Percentiles rank a stretch among this genome's conserved stretches.
phyloP scores from a whole-genome alignment of 352 stramenopile species.

The Globisporangium okanoganense region DNA sequence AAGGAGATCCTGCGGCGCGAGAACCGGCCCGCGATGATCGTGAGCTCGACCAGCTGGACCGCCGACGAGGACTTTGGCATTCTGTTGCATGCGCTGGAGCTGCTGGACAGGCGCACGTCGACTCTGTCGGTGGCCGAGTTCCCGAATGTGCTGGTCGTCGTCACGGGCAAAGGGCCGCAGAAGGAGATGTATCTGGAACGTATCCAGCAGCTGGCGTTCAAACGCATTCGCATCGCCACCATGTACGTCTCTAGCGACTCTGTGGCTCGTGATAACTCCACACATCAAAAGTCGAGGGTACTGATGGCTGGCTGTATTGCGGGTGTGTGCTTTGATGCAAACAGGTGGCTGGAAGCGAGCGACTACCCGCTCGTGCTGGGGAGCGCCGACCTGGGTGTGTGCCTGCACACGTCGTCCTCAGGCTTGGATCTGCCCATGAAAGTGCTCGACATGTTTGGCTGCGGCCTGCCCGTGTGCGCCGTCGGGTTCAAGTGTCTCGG shows the following conservation, averaged over 20 bases:
- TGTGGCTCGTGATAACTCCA: not conserved
- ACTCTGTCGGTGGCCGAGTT: conserved; percentile 38
- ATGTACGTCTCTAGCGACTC: conserved; percentile 36
- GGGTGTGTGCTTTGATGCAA: not conserved
- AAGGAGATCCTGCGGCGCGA: conserved; percentile 35
- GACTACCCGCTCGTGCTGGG: conserved; percentile 96
- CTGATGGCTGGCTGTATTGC: not conserved
- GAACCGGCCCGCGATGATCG: conserved; percentile 68
- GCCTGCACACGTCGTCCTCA: conserved; percentile 98
- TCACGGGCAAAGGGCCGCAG: conserved; percentile 98
- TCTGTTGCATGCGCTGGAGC: conserved; percentile 90
- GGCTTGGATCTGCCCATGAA: conserved; percentile 99
- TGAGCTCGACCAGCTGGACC: conserved; percentile 98
- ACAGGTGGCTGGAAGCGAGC: conserved; percentile 92
- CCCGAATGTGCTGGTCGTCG: conserved; percentile 88
- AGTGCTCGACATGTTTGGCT: conserved; percentile 99
- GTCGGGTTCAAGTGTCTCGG: conserved; percentile 94
- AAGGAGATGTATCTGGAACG: conserved; percentile 88
- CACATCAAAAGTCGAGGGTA: not conserved
- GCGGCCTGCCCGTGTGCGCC: conserved; percentile 95
- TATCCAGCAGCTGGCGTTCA: conserved; percentile 69
- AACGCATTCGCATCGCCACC: conserved; percentile 84
- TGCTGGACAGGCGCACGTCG: conserved; percentile 57
- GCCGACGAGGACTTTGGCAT: conserved; percentile 99
- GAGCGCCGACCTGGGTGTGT: conserved; percentile 96